Evolutionary conservation across 306 rosid species (phyloP).

Genomic region (Lupinus albus): DNA sequence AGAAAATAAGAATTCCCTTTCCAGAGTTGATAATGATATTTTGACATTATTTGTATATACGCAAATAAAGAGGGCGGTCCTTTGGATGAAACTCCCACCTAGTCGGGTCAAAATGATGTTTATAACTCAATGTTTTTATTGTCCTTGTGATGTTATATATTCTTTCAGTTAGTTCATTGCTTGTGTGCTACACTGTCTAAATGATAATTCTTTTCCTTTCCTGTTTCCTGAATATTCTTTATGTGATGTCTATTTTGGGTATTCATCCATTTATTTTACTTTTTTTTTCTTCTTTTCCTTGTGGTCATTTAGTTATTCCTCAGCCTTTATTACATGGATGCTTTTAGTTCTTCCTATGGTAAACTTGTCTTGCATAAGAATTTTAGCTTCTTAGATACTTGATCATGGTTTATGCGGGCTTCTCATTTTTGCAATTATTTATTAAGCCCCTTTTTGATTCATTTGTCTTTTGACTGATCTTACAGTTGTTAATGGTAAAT

Average conservation of each 20-base stretch:
- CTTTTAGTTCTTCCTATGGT: conserved; percentile 23
- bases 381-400: conserved; percentile 13
- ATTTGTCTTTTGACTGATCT: conserved; percentile 24
- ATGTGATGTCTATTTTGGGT: conserved; percentile 22
- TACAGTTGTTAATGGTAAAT: conserved; percentile 29
- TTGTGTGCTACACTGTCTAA: background rate
- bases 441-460: background rate
- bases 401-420: conserved; percentile 7
- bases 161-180: conserved; percentile 12
- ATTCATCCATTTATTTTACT: conserved; percentile 6
- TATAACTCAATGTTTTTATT: conserved; percentile 23
- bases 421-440: conserved; percentile 19
- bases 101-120: conserved; percentile 28
- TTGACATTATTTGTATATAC: conserved; percentile 5
- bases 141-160: conserved; percentile 33
- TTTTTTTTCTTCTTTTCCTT: background rate
- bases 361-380: conserved; percentile 19
- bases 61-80: no score
- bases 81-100: no score
- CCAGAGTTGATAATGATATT: conserved; percentile 9
- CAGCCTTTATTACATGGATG: background rate
- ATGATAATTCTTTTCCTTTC: conserved; percentile 8
- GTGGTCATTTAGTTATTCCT: conserved; percentile 21
- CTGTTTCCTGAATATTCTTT: background rate
- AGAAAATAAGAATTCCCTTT: conserved; percentile 35